Conservation (phyloP, 768 basidiomycete species). For the Mrakia gelida region DNA sequence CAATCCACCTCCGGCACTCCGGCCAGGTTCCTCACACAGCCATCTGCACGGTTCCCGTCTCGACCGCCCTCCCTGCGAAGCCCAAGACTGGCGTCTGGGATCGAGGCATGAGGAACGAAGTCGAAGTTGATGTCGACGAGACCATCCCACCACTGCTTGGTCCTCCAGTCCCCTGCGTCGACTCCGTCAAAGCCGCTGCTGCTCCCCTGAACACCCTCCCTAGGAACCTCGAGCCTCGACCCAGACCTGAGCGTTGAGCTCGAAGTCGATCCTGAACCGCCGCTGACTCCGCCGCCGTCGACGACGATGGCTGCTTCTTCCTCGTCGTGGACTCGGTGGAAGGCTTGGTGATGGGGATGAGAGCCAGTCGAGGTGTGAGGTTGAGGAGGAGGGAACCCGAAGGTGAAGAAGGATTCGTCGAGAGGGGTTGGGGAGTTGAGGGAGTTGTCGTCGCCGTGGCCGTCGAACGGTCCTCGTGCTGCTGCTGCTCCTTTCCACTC, state of each 20-base stretch:
- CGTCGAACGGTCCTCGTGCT: background rate
- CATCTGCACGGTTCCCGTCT: background rate
- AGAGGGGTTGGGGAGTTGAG: background rate
- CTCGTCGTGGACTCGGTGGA: background rate
- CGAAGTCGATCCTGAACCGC: background rate
- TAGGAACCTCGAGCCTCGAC: slow-evolving; percentile 17
- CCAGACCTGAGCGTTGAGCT: slow-evolving; percentile 18
- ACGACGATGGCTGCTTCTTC: background rate
- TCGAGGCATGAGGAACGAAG: background rate
- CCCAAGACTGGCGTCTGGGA: background rate
- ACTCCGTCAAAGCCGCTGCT: slow-evolving; percentile 5
- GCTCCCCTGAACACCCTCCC: slow-evolving; percentile 18
- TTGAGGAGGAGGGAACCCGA: background rate
- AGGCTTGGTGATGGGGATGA: background rate
- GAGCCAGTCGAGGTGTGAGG: background rate
- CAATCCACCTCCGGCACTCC: background rate
- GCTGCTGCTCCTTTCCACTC: background rate
- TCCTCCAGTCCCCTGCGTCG: background rate
- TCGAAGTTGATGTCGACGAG: background rate
- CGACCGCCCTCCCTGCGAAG: background rate
- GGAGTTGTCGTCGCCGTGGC: background rate
- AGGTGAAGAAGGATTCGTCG: background rate
- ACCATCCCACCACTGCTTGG: background rate
- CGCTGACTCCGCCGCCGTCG: background rate
- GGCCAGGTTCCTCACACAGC: background rate